Percentiles rank a stretch among this genome's conserved stretches.
phyloP scores from a whole-genome alignment of 2,329 filamentous ascomycete genomes.

The Neofusicoccum kwambonambiense region DNA sequence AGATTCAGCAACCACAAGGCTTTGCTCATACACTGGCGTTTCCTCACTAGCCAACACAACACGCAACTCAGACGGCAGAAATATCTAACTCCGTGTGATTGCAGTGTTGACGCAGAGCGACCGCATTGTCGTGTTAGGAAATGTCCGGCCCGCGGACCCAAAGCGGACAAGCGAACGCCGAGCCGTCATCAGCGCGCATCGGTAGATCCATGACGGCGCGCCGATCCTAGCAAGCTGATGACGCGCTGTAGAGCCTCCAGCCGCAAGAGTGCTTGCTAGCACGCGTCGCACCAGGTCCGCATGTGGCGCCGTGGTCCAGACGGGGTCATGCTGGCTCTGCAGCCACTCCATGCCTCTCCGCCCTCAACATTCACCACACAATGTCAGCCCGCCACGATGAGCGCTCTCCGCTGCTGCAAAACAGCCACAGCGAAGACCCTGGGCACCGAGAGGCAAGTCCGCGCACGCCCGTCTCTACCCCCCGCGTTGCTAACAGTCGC shows the following conservation, averaged over 20 bases:
- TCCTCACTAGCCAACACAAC: no score
- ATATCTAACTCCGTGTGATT: no score
- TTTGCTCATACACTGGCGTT: no score
- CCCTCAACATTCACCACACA: neutral
- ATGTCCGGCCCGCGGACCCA: no score
- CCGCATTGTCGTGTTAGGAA: no score
- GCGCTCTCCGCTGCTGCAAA: conserved; percentile 40
- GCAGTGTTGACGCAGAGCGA: no score
- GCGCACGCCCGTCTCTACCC: neutral
- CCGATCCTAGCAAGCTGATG: neutral
- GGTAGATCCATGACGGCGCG: conserved; percentile 7
- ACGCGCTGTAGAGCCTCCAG: neutral
- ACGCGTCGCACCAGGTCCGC: neutral
- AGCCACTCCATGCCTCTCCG: neutral
- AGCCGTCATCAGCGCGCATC: neutral
- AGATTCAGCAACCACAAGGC: no score
- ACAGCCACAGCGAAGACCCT: conserved; percentile 32
- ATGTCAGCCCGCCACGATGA: conserved; percentile 28
- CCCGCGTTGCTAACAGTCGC: conserved; percentile 20
- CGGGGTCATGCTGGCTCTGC: neutral
- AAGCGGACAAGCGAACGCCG: no score
- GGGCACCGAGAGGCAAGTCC: conserved; percentile 30
- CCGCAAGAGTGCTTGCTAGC: neutral
- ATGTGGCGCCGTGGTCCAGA: neutral
- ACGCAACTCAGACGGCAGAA: no score